A percentile compares a stretch with the other conserved stretches of the same genome.
These are phyloP conservation scores for Ammopiptanthus mongolicus DNA, from an alignment of 306 rosid species.

Conservation along the genomic window DNA sequence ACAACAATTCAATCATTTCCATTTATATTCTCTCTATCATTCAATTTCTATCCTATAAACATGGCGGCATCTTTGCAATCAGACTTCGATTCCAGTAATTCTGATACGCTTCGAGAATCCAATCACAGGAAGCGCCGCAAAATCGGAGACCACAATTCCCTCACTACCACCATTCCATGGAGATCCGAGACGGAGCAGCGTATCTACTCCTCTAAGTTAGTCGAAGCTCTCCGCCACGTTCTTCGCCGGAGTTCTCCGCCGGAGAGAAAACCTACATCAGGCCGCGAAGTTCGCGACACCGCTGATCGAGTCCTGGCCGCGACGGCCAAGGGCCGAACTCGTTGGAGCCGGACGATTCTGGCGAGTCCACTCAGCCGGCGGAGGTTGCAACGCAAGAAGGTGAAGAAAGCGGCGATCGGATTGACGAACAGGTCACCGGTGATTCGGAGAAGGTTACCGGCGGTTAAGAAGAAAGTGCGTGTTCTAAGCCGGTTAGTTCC, in stretches of 20 bases:
- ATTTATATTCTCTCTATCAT: no score
- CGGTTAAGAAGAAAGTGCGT: conserved; percentile 44
- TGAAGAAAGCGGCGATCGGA: conserved; percentile 14
- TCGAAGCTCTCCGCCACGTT: conserved; percentile 40
- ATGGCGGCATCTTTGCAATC: conserved; percentile 40
- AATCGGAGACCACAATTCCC: conserved; percentile 3
- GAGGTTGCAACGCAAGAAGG: conserved; percentile 36
- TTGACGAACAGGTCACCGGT: conserved; percentile 31
- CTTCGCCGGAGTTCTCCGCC: conserved; percentile 25
- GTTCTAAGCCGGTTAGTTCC: conserved; percentile 64
- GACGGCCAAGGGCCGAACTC: conserved; percentile 54
- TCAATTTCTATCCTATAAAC: neutral
- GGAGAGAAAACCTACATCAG: neutral
- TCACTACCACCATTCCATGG: conserved; percentile 33
- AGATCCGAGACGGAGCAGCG: conserved; percentile 49
- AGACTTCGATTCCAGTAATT: neutral
- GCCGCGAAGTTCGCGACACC: conserved; percentile 26
- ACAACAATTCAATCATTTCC: neutral
- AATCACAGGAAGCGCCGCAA: conserved; percentile 40
- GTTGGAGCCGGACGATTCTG: conserved; percentile 82
- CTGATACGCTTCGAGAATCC: conserved; percentile 23
- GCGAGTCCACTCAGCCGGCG: conserved; percentile 36
- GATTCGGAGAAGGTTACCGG: conserved; percentile 26
- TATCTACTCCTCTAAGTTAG: conserved; percentile 60
- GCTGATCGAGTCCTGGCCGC: conserved; percentile 73